A percentile compares a stretch with the other conserved stretches of the same genome.
These are phyloP conservation scores for Penicillium vulpinum DNA, from an alignment of 2,329 filamentous ascomycete species.

Conservation along the genomic window DNA sequence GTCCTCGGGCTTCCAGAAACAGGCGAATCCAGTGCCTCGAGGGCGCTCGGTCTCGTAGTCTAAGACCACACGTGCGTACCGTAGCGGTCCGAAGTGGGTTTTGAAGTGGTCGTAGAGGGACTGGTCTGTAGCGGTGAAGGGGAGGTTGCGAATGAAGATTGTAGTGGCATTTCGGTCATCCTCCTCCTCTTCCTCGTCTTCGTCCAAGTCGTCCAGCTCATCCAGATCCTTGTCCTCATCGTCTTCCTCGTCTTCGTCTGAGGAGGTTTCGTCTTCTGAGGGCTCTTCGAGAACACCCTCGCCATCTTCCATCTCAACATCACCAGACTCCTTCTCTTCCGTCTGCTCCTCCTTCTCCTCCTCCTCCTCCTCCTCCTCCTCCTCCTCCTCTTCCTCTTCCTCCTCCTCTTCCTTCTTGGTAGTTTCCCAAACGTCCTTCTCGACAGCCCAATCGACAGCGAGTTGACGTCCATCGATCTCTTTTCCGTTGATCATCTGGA, in stretches of 20 bases:
- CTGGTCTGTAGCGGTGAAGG: conserved; percentile 83
- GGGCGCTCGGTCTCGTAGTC: conserved; percentile 83
- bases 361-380: no score
- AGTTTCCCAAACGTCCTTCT: conserved; percentile 81
- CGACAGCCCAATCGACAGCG: conserved; percentile 95
- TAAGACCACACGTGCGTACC: conserved; percentile 89
- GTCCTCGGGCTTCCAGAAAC: conserved; percentile 77
- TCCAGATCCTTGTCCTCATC: conserved; percentile 48
- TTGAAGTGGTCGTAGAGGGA: conserved; percentile 78
- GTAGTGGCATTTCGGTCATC: conserved; percentile 66
- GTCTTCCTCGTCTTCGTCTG: conserved; percentile 42
- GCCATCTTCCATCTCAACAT: conserved; percentile 60
- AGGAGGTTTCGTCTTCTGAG: conserved; percentile 38
- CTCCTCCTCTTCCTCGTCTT: conserved; percentile 48
- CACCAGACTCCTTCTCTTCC: conserved; percentile 23
- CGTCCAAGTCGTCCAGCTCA: conserved; percentile 44
- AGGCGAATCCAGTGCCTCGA: conserved; percentile 91
- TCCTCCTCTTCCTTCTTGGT: conserved; percentile 51
- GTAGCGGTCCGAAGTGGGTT: conserved; percentile 77
- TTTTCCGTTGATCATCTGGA: conserved; percentile 84
- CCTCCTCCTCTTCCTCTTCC: conserved; percentile 20
- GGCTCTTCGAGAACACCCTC: conserved; percentile 49
- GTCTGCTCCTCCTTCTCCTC: conserved; percentile 21
- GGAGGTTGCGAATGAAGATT: conserved; percentile 89
- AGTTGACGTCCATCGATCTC: conserved; percentile 82